Evolutionary conservation across 257 asterid genomes (phyloP), one percentile per base, ranked within the genome.

Genomic region (Osmanthus fragrans): DNA sequence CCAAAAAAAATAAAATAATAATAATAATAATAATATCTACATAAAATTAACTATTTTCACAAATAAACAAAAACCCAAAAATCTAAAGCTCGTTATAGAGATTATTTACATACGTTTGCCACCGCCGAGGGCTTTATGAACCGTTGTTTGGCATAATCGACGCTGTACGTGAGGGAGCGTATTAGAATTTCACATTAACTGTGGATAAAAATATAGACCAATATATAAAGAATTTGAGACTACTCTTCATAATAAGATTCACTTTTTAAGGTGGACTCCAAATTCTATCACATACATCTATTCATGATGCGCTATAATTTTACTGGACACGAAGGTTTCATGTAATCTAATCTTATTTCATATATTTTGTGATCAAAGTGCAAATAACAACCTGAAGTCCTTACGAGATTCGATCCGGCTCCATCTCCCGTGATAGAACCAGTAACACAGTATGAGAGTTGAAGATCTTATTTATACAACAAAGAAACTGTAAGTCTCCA

Each of bases 351-450:
- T 70, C 36, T 40, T 23, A 40, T 63, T 70, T 25, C 74, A 71
- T 34, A 30, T 37, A 7, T 42, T 56, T 68, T 11, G 76, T 36
- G 30, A 9, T 64, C 36, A 63, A 54, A 70, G 34, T 45, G 85
- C 96, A 94, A 96, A 88, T 94, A 63, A 82, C 84, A 49, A 49
- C 94, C 96, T 10, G 97, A 89, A 86, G 97, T 90, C 47, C 92
- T 92, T 70, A 86, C 94, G 67, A 90, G 97, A 79, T 79, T 92
- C 82, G 97, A 91, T 80, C 86, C 87, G 0, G 91, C 80, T 51
- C 92, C 98, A 29, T 83, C 87, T 2, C 83, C 85, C 15, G 19
- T 83, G 73, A 84, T 72, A 5, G 89, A 87, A 63, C 84, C 73
- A 3, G 36, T 83, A 68, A 39, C 74, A 12, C 90, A 89, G 66